phyloP scores from a whole-genome alignment of 2,329 filamentous ascomycete genomes.

The Diplocarpon rosae region DNA sequence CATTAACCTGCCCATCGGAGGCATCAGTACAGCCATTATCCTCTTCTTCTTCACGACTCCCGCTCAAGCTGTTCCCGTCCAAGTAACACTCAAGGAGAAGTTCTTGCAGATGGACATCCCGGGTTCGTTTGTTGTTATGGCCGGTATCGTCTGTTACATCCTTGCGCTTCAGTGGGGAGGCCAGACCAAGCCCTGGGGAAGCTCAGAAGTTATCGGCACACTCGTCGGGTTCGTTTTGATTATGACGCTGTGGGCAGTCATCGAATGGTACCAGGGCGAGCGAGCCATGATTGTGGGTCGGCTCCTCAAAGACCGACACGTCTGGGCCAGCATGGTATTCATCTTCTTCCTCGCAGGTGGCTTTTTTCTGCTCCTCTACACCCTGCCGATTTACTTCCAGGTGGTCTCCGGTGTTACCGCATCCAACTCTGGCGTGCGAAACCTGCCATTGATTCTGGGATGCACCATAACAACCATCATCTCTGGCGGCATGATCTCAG shows the following conservation, averaged over 20 bases:
- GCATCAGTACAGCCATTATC: slow-evolving; percentile 29
- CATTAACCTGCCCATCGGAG: slow-evolving; percentile 35
- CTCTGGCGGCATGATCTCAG: slow-evolving; percentile 26
- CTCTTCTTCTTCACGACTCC: slow-evolving; percentile 35
- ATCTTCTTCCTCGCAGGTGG: slow-evolving; percentile 34
- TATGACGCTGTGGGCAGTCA: slow-evolving; percentile 27
- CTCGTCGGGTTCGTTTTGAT: slow-evolving; percentile 31
- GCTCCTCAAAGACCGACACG: slow-evolving; percentile 33
- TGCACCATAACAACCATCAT: slow-evolving; percentile 28
- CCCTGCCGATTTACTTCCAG: slow-evolving; percentile 42
- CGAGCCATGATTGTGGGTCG: slow-evolving; percentile 39
- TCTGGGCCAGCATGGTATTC: slow-evolving; percentile 33
- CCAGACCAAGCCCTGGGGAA: slow-evolving; percentile 33
- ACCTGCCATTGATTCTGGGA: slow-evolving; percentile 30
- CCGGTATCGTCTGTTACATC: slow-evolving; percentile 33
- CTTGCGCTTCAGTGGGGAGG: slow-evolving; percentile 40
- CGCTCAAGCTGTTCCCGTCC: slow-evolving; percentile 29
- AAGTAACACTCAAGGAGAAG: slow-evolving; percentile 33
- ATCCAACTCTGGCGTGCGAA: slow-evolving; percentile 27
- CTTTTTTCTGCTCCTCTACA: slow-evolving; percentile 36
- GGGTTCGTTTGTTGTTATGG: slow-evolving; percentile 36
- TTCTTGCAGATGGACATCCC: slow-evolving; percentile 37
- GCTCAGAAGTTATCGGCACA: slow-evolving; percentile 32
- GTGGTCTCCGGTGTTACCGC: slow-evolving; percentile 28
- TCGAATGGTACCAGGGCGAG: slow-evolving; percentile 35